Base-by-base conservation (phyloP, 192 early-diverging fungal species). In the Backusella mclennaniae region DNA sequence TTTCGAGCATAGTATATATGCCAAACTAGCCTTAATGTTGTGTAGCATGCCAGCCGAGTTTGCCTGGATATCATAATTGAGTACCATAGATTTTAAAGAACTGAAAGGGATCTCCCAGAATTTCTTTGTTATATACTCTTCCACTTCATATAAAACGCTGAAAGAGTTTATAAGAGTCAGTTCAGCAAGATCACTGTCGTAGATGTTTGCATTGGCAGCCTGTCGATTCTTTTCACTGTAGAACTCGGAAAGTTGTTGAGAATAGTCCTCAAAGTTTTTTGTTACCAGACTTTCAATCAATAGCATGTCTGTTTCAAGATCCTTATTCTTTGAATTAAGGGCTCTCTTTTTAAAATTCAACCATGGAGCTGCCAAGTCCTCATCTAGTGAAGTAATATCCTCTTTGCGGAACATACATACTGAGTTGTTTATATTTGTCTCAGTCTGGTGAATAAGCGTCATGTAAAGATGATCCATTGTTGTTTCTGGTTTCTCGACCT, bases 401-500 rank as follows among this genome's bases (percentile, higher is more conserved):
- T 78, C 67, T 11, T 78, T 72, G 4, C 31, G 17, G 33, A 78
- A 69, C 17, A 78, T 53, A 17, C 35, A 49, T 41, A 39, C 8
- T 8, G 77, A 49, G 21, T 36, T 59, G 33, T 17, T 15, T 3
- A 66, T 67, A 4, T 53, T 56, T 29, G 14, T 17, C 19, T 73
- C 66, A 0, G 59, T 67, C 68, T 73, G 44, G 6, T 67, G 23
- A 1, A 53, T 5, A 8, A 78, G 19, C 12, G 72, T 52, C 15
- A 46, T n/a, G 26, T 73, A 41, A 15, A 78, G 29, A 19, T 46
- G 56, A 29, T 78, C 77, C 77, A 78, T 78, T 6, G 77, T 69
- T 9, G 77, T 78, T 6, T 26, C 63, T 14, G 53, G n/a, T 19
- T 41, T 33, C 11, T 56, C 42, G 6, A 35, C 14, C n/a, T 59